Evolutionary conservation across 371 early-diverging fungal species (phyloP).

Genomic region (Mortierella sp.): DNA sequence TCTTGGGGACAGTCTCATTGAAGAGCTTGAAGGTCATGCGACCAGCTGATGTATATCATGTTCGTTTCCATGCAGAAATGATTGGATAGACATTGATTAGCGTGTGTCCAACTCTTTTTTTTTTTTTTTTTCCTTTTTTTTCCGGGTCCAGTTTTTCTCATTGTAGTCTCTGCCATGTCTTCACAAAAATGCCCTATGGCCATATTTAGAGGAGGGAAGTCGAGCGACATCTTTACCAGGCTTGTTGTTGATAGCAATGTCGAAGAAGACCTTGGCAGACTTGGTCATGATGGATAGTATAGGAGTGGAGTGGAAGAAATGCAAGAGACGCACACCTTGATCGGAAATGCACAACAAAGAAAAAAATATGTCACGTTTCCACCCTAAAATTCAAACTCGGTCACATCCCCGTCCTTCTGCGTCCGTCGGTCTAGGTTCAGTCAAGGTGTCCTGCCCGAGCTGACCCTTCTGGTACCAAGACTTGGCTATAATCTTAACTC

Average conservation of each 20-base stretch:
- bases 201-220: not conserved
- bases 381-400: no score
- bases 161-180: not conserved
- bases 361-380: not conserved
- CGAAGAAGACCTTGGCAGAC: conserved; percentile 66
- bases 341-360: not conserved
- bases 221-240: conserved; percentile 37
- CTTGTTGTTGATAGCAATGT: conserved; percentile 62
- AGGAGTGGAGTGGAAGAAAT: conserved; percentile 5
- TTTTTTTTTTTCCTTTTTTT: no score
- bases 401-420: no score
- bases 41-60: conserved; percentile 54
- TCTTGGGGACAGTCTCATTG: conserved; percentile 86
- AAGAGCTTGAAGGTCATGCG: conserved; percentile 82
- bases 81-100: not conserved
- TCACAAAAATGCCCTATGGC: not conserved
- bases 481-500: no score
- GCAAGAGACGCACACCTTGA: not conserved
- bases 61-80: not conserved
- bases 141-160: no score
- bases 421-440: not conserved
- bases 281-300: conserved; percentile 44
- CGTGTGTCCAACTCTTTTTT: no score
- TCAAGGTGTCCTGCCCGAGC: conserved; percentile 4
- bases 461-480: no score